These are phyloP conservation scores for Stentor roeselii DNA, from an alignment of 73 alveolate species.

Conservation along the genomic window DNA sequence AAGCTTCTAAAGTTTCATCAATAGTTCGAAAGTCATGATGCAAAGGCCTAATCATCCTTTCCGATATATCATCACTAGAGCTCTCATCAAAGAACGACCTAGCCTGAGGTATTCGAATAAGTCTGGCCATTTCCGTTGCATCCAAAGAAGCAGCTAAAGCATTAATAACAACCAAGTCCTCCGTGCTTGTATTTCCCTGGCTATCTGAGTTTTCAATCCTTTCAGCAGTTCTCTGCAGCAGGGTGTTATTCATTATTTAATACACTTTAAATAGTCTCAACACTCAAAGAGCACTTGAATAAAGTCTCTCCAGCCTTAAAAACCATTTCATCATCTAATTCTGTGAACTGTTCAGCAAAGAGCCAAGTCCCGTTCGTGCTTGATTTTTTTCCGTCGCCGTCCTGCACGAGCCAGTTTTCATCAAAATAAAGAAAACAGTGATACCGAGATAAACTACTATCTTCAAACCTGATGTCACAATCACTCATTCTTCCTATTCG, in stretches of 20 bases:
- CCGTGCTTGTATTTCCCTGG: constrained; percentile 16
- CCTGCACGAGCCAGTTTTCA: not conserved
- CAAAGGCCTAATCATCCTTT: constrained; percentile 5
- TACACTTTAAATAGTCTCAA: not conserved
- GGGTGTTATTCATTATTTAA: not conserved
- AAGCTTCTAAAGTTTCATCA: constrained; percentile 26
- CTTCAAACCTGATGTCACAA: constrained; percentile 39
- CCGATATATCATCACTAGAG: constrained; percentile 25
- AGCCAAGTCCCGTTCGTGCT: constrained; percentile 28
- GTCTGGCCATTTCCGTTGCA: constrained; percentile 18
- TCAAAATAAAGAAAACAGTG: constrained; percentile 23
- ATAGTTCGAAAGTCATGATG: not conserved
- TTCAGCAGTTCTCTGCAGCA: constrained; percentile 3
- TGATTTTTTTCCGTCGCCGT: constrained; percentile 12
- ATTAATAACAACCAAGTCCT: constrained; percentile 1
- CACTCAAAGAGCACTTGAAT: not conserved
- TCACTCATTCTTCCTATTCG: constrained; percentile 41
- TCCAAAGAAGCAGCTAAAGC: constrained; percentile 4
- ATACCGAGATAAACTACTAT: constrained; percentile 32
- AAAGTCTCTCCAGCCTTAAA: constrained; percentile 19
- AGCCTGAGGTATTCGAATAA: not conserved
- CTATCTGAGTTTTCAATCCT: constrained; percentile 6
- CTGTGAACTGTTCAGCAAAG: not conserved
- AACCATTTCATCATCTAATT: not conserved
- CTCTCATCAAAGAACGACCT: constrained; percentile 19